These are phyloP conservation scores for Nitzschia sp. DNA, from an alignment of 108 stramenopile genomes.

Conservation along the genomic window DNA sequence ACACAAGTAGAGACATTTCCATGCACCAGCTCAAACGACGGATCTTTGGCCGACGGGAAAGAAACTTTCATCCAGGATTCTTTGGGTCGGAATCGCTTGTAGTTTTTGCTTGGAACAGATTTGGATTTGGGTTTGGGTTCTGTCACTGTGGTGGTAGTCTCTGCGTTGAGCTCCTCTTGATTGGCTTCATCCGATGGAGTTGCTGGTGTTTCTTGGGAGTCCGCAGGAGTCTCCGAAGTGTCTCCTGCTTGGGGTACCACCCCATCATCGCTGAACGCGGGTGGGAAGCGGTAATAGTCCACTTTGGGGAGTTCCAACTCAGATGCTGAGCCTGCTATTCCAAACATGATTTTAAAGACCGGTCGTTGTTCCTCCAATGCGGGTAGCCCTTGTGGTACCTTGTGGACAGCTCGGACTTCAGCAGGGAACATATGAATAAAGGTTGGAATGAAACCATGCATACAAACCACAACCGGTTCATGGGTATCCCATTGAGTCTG, in stretches of 20 bases:
- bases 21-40: constrained; percentile 70
- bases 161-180: constrained; percentile 20
- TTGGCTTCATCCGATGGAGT: constrained; percentile 25
- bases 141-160: constrained; percentile 9
- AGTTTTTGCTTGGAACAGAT: constrained; percentile 30
- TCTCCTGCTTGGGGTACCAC: constrained; percentile 38
- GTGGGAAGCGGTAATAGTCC: constrained; percentile 83
- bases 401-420: constrained; percentile 65
- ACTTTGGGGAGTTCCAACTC: constrained; percentile 80
- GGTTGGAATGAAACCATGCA: constrained; percentile 78
- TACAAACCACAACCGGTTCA: constrained; percentile 65
- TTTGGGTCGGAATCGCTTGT: constrained; percentile 43
- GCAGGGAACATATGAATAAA: constrained; percentile 66
- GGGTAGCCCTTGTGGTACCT: constrained; percentile 74
- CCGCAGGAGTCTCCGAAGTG: constrained; percentile 57
- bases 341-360: constrained; percentile 72
- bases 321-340: constrained; percentile 63
- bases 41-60: constrained; percentile 91
- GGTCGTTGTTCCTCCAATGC: constrained; percentile 81
- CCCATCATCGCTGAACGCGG: constrained; percentile 73
- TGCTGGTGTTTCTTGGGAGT: constrained; percentile 55
- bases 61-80: constrained; percentile 83
- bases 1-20: constrained; percentile 78
- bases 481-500: constrained; percentile 42
- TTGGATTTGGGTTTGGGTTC: constrained; percentile 2